These are phyloP conservation scores for Kwoniella bestiolae DNA, from an alignment of 768 basidiomycete species.

Conservation along the genomic window DNA sequence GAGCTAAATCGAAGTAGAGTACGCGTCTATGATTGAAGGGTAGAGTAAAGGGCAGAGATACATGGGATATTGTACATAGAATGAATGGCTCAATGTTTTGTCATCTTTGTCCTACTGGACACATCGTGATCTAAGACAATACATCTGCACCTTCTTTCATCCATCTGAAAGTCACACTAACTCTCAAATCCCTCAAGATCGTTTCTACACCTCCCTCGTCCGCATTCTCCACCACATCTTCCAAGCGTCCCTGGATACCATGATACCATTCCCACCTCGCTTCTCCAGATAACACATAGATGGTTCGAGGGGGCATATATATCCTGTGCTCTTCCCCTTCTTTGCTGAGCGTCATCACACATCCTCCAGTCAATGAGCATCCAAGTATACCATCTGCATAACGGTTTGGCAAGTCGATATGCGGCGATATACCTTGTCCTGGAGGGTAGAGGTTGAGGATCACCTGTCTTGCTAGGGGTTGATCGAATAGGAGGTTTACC, in stretches of 20 bases:
- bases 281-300: slow-evolving; percentile 76
- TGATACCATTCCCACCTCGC: slow-evolving; percentile 88
- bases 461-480: slow-evolving; percentile 68
- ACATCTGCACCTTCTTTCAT: slow-evolving; percentile 81
- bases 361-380: slow-evolving; percentile 77
- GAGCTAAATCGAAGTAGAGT: slow-evolving; percentile 19
- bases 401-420: slow-evolving; percentile 80
- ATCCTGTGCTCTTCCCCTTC: slow-evolving; percentile 51
- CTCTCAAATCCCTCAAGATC: slow-evolving; percentile 47
- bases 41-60: not conserved
- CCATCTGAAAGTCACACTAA: slow-evolving; percentile 89
- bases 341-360: slow-evolving; percentile 68
- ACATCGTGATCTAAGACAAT: slow-evolving; percentile 14
- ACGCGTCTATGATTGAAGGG: not conserved
- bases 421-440: slow-evolving; percentile 85
- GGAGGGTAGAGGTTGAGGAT: slow-evolving; percentile 89
- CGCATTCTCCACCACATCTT: slow-evolving; percentile 67
- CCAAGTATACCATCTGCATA: slow-evolving; percentile 91
- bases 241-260: slow-evolving; percentile 70
- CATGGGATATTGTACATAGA: not conserved
- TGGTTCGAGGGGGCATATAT: slow-evolving; percentile 74
- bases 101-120: not conserved
- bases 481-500: slow-evolving; percentile 59
- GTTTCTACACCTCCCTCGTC: slow-evolving; percentile 25
- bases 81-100: too few species aligned